Evolutionary conservation across 2,329 filamentous ascomycete species (phyloP).

Genomic region (Parastagonospora avenae): DNA sequence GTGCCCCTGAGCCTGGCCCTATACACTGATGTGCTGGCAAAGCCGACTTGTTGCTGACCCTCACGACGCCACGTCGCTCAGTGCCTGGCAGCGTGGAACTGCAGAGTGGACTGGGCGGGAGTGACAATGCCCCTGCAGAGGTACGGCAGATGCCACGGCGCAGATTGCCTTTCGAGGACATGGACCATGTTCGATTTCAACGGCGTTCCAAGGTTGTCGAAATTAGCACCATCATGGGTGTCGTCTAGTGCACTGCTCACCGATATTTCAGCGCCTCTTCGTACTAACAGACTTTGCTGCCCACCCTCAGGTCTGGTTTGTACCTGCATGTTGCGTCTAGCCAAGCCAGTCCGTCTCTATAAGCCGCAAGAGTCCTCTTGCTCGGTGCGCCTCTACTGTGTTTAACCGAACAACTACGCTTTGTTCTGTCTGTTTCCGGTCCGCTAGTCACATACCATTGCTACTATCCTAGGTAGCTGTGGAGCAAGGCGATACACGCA

Average conservation of each 20-base stretch:
- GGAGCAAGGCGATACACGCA: slow-evolving; percentile 29
- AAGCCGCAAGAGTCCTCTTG: slow-evolving; percentile 32
- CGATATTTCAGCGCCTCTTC: slow-evolving; percentile 37
- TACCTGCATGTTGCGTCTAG: slow-evolving; percentile 35
- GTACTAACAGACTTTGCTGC: slow-evolving; percentile 27
- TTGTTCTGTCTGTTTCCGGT: slow-evolving; percentile 27
- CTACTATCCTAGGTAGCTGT: slow-evolving; percentile 29
- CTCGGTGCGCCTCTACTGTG: slow-evolving; percentile 29
- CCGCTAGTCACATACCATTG: slow-evolving; percentile 37
- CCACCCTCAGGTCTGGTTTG: slow-evolving; percentile 27
- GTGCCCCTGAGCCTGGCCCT: slow-evolving; percentile 17
- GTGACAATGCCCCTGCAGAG: slow-evolving; percentile 26
- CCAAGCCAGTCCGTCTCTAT: slow-evolving; percentile 28
- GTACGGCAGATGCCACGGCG: slow-evolving; percentile 31
- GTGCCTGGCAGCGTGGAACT: slow-evolving; percentile 12
- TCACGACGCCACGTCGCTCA: slow-evolving; percentile 25
- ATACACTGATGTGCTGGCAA: slow-evolving; percentile 19
- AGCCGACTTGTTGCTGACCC: slow-evolving; percentile 23
- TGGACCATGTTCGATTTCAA: slow-evolving; percentile 23
- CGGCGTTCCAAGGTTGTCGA: slow-evolving; percentile 33
- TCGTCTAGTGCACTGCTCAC: slow-evolving; percentile 31
- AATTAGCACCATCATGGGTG: slow-evolving; percentile 30
- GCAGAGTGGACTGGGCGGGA: slow-evolving; percentile 17
- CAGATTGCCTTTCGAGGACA: slow-evolving; percentile 33
- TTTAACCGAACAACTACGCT: slow-evolving; percentile 30